phyloP scores from a whole-genome alignment of 768 basidiomycete genomes.

The Lentinula boryana region DNA sequence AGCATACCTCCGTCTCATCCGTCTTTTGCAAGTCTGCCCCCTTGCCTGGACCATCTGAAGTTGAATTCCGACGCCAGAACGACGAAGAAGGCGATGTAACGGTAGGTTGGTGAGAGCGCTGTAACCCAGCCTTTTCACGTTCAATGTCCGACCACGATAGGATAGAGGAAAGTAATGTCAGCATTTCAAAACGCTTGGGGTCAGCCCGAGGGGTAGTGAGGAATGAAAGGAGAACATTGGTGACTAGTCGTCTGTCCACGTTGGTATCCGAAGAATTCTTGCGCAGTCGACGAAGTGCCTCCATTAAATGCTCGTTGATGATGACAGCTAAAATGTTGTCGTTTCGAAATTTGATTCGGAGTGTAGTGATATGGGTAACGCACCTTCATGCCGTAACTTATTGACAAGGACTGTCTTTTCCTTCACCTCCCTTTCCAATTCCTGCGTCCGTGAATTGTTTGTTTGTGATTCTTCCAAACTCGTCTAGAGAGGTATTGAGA shows the following conservation, averaged over 20 bases:
- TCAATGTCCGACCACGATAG: conserved; percentile 92
- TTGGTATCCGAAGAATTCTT: conserved; percentile 84
- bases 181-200: conserved; percentile 95
- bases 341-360: conserved; percentile 6
- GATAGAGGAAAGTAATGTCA: conserved; percentile 80
- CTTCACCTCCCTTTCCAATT: conserved; percentile 86
- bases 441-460: conserved; percentile 59
- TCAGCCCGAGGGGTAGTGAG: conserved; percentile 87
- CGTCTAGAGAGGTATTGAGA: conserved; percentile 36
- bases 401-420: conserved; percentile 95
- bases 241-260: conserved; percentile 90
- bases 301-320: conserved; percentile 95
- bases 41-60: conserved; percentile 30
- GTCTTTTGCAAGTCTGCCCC: conserved; percentile 64
- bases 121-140: conserved; percentile 86
- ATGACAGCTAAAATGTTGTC: conserved; percentile 67
- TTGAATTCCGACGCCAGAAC: conserved; percentile 38
- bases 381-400: conserved; percentile 93
- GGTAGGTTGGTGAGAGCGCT: conserved; percentile 31
- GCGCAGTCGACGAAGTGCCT: conserved; percentile 91
- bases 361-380: conserved; percentile 10
- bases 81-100: conserved; percentile 18
- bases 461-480: conserved; percentile 69
- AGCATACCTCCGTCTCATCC: conserved; percentile 75
- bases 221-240: conserved; percentile 89